Evolutionary conservation across 176 grass and related monocot genomes (phyloP), one percentile per base, ranked within the genome.

Genomic region (Alloteropsis semialata): DNA sequence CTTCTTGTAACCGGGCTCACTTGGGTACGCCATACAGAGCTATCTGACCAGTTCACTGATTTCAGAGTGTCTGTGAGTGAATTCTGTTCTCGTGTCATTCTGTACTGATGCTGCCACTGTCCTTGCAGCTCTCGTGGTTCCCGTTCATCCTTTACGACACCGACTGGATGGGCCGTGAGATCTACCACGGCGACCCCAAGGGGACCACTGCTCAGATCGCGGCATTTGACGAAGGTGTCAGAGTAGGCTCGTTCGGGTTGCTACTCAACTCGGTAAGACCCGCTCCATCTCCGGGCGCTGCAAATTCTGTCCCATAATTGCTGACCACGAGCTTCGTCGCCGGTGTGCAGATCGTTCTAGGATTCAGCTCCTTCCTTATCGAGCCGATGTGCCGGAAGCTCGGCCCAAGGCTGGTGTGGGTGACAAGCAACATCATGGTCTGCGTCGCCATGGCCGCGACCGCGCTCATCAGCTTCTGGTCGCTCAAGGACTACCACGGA

Each of bases 81-180:
- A 61, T 33, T n/a, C 10, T 22, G 0, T 22, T 37, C 0, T 41
- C 15, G 28, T 17, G 16, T 11, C 22, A 24, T 77, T 77, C 19
- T 44, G 53, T 82, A 8, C 22, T 88, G 49, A 80, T 69, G 10
- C 8, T 25, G 0, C 5, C 38, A 12, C 32, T 72, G 24, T 62
- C 3, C 21, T 15, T 86, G 81, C 60, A 99, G 96, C 55, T 99
- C 30, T 87, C 96, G 19, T 99, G 96, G 93, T 96, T 99, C 69
- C 96, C 91, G 2, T 99, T 96, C 79, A 94, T 93, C 85, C 91
- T 99, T 3, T 99, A 99, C 64, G 93, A 99, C 88, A 99, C 96
- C 10, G 96, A 99, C 76, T 96, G 96, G 93, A 96, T 99, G 96
- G 92, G 96, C 22, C 96, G 92, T 72, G 96, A 99, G 86, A 88